Percentiles rank a stretch among this genome's conserved stretches.
phyloP scores from a whole-genome alignment of 106 monocot species.

The Alisma plantagoaquatica region DNA sequence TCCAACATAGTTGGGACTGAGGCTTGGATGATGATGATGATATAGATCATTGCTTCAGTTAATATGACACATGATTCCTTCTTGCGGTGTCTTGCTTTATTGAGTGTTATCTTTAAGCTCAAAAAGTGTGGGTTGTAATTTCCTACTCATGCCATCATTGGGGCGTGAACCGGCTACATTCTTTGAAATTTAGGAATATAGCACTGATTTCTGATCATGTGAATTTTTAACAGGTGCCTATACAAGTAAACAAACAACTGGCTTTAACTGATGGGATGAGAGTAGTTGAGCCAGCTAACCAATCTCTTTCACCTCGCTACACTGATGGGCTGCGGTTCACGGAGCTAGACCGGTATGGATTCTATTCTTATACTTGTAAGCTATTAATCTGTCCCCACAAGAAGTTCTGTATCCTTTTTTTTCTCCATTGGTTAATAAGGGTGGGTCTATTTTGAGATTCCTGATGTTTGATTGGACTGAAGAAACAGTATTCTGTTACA shows the following conservation, averaged over 20 bases:
- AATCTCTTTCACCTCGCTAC: conserved; percentile 11
- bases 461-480: background rate
- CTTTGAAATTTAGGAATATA: too few relatives aligned
- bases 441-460: background rate
- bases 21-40: background rate
- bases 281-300: conserved; percentile 56
- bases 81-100: background rate
- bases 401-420: background rate
- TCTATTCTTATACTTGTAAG: background rate
- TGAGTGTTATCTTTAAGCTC: background rate
- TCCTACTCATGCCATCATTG: background rate
- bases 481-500: background rate
- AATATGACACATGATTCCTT: background rate
- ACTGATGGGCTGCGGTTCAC: conserved; percentile 60
- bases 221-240: conserved; percentile 53
- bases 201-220: background rate
- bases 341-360: conserved; percentile 61
- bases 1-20: too few relatives aligned
- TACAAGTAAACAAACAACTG: conserved; percentile 81
- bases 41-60: background rate
- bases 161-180: background rate
- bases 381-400: too few relatives aligned
- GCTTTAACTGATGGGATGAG: conserved; percentile 89
- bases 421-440: background rate
- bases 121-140: too few relatives aligned